Evolutionary conservation across 768 basidiomycete species (phyloP).

Genomic region (Kondoa subrosea): DNA sequence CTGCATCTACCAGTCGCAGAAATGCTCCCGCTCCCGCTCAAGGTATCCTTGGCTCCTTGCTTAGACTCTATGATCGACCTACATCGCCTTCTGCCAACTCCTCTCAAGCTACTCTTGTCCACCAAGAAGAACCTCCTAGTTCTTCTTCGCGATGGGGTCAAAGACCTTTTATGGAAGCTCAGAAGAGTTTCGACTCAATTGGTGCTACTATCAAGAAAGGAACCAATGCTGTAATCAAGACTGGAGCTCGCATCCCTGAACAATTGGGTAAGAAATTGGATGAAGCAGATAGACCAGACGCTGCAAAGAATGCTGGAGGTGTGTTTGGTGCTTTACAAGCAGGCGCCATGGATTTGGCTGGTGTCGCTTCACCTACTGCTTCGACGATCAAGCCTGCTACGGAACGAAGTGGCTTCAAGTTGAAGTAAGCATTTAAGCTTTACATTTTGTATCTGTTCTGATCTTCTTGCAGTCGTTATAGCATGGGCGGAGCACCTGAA

Average conservation of each 20-base stretch:
- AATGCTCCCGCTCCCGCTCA: background rate
- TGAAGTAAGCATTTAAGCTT: conserved; percentile 7
- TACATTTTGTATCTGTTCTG: background rate
- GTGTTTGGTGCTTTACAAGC: conserved; percentile 14
- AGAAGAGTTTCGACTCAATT: background rate
- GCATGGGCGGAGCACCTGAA: background rate
- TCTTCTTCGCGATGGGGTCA: conserved; percentile 1
- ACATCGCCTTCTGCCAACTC: conserved; percentile 8
- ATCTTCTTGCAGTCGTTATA: background rate
- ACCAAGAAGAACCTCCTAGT: conserved; percentile 10
- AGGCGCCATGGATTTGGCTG: conserved; percentile 6
- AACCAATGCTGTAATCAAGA: background rate
- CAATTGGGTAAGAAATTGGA: background rate
- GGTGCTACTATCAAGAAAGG: background rate
- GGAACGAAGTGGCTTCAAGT: background rate
- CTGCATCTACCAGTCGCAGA: background rate
- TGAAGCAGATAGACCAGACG: background rate
- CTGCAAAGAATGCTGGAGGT: conserved; percentile 10
- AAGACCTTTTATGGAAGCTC: background rate
- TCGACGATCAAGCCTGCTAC: conserved; percentile 4
- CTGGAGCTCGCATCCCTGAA: background rate
- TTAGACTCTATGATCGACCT: conserved; percentile 18
- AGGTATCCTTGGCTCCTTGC: conserved; percentile 15
- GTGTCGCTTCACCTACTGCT: conserved; percentile 11
- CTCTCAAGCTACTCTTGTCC: conserved; percentile 14